Evolutionary conservation across 2,329 filamentous ascomycete genomes (phyloP).

Genomic region (Colletotrichum chlorophyti): DNA sequence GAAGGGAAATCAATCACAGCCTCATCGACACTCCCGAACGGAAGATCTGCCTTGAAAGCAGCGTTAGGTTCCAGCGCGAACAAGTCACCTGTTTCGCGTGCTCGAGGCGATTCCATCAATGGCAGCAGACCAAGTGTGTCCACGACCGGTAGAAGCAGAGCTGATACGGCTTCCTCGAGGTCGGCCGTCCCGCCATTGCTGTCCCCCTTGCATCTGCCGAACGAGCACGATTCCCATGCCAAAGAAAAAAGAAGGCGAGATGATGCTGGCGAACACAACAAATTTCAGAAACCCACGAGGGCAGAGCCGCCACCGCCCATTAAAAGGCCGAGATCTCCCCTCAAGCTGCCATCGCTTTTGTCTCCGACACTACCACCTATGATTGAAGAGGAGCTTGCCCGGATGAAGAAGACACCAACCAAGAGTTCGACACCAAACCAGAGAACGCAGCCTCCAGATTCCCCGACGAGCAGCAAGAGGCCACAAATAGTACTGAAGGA

Average conservation of each 20-base stretch:
- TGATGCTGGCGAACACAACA: slow-evolving; percentile 28
- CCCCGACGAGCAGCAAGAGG: slow-evolving; percentile 39
- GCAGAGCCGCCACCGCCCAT: slow-evolving; percentile 33
- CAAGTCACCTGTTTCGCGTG: slow-evolving; percentile 45
- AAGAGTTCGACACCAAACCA: slow-evolving; percentile 31
- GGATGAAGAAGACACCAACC: slow-evolving; percentile 37
- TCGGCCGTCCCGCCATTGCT: slow-evolving; percentile 57
- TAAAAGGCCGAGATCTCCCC: slow-evolving; percentile 47
- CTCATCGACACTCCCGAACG: slow-evolving; percentile 43
- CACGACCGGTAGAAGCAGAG: slow-evolving; percentile 45
- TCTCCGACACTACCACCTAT: slow-evolving; percentile 62
- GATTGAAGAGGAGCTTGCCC: slow-evolving; percentile 55
- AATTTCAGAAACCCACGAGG: slow-evolving; percentile 18
- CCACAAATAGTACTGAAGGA: slow-evolving; percentile 32
- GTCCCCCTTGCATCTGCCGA: slow-evolving; percentile 57
- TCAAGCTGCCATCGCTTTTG: slow-evolving; percentile 55
- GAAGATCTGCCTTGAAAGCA: slow-evolving; percentile 42
- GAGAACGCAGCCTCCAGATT: slow-evolving; percentile 39
- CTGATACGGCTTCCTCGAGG: slow-evolving; percentile 43
- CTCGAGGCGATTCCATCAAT: slow-evolving; percentile 49
- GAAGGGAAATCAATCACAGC: slow-evolving; percentile 35
- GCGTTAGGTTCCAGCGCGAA: slow-evolving; percentile 35
- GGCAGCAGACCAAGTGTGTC: slow-evolving; percentile 44
- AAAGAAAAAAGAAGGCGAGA: slow-evolving; percentile 38
- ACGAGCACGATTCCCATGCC: slow-evolving; percentile 37